Evolutionary conservation across 805 yeast species (phyloP), one percentile per base, ranked within the genome.

Genomic region (Starmerella stigmatis): DNA sequence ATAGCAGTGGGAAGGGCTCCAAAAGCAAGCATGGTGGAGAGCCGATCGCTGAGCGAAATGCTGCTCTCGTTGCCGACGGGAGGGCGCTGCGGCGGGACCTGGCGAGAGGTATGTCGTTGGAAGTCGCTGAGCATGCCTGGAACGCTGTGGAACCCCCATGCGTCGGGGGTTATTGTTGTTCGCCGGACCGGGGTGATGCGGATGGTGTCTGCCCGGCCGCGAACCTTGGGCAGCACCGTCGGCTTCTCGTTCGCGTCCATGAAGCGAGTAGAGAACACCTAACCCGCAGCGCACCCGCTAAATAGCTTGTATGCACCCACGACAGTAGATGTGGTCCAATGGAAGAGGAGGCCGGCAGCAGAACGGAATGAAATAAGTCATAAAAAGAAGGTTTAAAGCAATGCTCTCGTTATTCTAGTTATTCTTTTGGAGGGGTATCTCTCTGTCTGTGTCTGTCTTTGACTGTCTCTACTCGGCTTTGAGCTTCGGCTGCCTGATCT

Each of bases 91-190:
- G 40, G 25, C n/a, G 40, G 40, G 23, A 20, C 26, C 22, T 54
- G 50, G 40, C 56, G 63, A 23, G 64, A 59, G 1, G 66, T 60
- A 49, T 63, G 65, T 15, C 65, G 40, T 45, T 60, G 61, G 50
- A 63, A 63, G 47, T 63, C 66, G 10, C 57, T 55, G 29, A 63
- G 56, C 53, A 63, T 54, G 8, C 58, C 55, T 1, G 67, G 65
- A 5, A 63, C 67, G 9, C 63, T 57, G 44, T 49, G 61, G 27
- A 63, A 49, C 13, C 67, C 67, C 67, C 67, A 63, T 13, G 54
- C 56, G 34, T 60, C 63, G 11, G 59, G 55, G 3, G 55, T 47
- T 5, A 50, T 37, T 13, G 59, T 58, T 15, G 56, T 45, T 3
- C 63, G 54, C 20, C 64, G 53, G 12, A 56, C 46, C 15, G 63